Evolutionary conservation across 352 stramenopile genomes (phyloP), one percentile per base, ranked within the genome.

Genomic region (Globisporangium okanoganense): DNA sequence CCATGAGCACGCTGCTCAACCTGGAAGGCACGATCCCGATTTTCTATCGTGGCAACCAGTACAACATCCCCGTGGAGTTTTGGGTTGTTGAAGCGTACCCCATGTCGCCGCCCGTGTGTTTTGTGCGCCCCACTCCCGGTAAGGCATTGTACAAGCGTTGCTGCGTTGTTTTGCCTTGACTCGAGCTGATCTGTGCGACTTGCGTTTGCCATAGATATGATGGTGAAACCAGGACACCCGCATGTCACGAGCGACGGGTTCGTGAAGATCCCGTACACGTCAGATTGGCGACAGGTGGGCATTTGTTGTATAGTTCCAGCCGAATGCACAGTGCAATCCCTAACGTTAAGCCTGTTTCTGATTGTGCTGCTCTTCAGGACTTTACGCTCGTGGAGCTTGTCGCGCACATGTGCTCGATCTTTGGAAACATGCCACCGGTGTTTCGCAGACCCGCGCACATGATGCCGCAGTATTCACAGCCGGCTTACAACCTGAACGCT

Each of bases 31-130:
- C 88, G n/a, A 95, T 97, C 68, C 86, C 87, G 12, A 97, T 97
- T 61, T 95, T 94, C 69, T 97, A 96, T 60, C 68, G 85, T 8
- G 69, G 79, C 49, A 94, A 90, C 60, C 87, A 96, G 65, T 97
- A 97, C 78, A 97, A 97, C 57, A 97, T 97, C 63, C 88, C 88
- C 0, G 79, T 97, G 36, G 82, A 93, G 67, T 87, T 97, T 43
- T 96, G 88, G 88, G 75, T 97, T 47, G 80, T 88, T 8, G 82
- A 94, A 64, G 82, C 73, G 31, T 97, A 96, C 69, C 88, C 88
- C 0, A 72, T 90, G 62, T 58, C 81, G 3, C 77, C 88, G 25
- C 87, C 88, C 1, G 85, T 95, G 50, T 94, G 87, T 53, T 97
- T 94, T 58, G 88, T 97, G 33, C 85, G 83, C 3, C 88, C 88